These are phyloP conservation scores for Camelina hispida DNA, from an alignment of 345 rosid species.

Conservation along the genomic window DNA sequence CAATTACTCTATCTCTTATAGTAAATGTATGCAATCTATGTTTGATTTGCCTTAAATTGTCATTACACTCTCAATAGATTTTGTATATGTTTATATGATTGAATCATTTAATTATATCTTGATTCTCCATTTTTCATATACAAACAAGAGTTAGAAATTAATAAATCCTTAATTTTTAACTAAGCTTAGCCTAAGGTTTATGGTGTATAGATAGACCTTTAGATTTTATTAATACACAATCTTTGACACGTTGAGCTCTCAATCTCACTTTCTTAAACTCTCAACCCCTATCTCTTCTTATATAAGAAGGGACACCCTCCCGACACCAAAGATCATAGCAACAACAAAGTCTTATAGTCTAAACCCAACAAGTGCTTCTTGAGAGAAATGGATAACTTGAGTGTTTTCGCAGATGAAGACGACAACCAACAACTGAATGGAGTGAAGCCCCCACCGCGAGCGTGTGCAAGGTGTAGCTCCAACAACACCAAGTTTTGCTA, in stretches of 20 bases:
- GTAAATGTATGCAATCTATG: background rate
- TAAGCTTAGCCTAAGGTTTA: conserved; percentile 17
- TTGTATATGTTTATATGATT: background rate
- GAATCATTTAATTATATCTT: conserved; percentile 1
- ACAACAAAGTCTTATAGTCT: background rate
- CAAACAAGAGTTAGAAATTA: conserved; percentile 19
- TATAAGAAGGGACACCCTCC: conserved; percentile 11
- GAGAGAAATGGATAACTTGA: conserved; percentile 22
- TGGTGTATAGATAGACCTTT: conserved; percentile 8
- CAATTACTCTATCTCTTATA: background rate
- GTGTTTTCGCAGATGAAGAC: background rate
- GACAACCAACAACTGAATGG: conserved; percentile 4
- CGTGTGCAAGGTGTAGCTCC: conserved; percentile 38
- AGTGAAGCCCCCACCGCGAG: conserved; percentile 28
- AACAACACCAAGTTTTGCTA: conserved; percentile 35
- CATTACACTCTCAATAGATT: conserved; percentile 27
- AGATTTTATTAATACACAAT: conserved; percentile 21
- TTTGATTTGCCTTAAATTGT: background rate
- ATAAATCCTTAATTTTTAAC: conserved; percentile 19
- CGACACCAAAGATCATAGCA: conserved; percentile 12
- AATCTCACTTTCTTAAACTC: conserved; percentile 19
- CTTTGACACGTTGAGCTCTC: conserved; percentile 33
- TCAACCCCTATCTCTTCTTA: conserved; percentile 13
- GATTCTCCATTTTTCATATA: conserved; percentile 31
- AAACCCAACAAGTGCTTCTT: background rate